Conservation (phyloP, 2,329 filamentous ascomycete species). For the Zymoseptoria brevis region DNA sequence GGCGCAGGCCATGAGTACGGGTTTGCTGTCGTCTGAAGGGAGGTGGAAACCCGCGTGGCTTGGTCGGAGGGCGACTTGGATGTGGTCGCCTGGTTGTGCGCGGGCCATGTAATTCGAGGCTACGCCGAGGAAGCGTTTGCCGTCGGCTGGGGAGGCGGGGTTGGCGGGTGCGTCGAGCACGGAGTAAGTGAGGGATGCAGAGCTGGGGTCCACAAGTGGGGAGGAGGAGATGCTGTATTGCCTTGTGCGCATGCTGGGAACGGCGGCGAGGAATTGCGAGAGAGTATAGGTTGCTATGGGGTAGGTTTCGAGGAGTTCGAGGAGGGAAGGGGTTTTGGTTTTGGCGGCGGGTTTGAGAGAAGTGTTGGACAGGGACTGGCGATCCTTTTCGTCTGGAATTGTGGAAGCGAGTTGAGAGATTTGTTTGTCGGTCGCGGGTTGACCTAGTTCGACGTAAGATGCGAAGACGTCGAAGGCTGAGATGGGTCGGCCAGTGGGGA, state of each 20-base stretch:
- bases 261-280: constrained; percentile 58
- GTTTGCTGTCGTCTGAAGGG: constrained; percentile 34
- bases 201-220: constrained; percentile 31
- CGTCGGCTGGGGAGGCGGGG: constrained; percentile 47
- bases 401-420: background rate
- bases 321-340: constrained; percentile 49
- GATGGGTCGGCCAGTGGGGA: constrained; percentile 53
- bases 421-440: constrained; percentile 49
- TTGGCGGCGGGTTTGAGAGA: constrained; percentile 39
- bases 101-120: constrained; percentile 34
- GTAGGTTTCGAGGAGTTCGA: constrained; percentile 61
- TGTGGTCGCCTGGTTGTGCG: constrained; percentile 49
- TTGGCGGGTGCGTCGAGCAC: constrained; percentile 28
- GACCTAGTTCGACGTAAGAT: constrained; percentile 62
- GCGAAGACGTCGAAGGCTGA: constrained; percentile 56
- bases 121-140: constrained; percentile 29
- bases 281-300: constrained; percentile 52
- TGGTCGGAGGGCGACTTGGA: constrained; percentile 27
- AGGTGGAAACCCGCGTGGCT: constrained; percentile 41
- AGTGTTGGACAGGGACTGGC: constrained; percentile 31
- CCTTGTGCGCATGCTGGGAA: constrained; percentile 58
- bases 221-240: constrained; percentile 21
- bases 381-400: background rate
- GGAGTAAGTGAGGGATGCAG: constrained; percentile 33
- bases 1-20: constrained; percentile 45